Conservation (phyloP, 2,329 filamentous ascomycete genomes). For the Atkinsonella texensis region DNA sequence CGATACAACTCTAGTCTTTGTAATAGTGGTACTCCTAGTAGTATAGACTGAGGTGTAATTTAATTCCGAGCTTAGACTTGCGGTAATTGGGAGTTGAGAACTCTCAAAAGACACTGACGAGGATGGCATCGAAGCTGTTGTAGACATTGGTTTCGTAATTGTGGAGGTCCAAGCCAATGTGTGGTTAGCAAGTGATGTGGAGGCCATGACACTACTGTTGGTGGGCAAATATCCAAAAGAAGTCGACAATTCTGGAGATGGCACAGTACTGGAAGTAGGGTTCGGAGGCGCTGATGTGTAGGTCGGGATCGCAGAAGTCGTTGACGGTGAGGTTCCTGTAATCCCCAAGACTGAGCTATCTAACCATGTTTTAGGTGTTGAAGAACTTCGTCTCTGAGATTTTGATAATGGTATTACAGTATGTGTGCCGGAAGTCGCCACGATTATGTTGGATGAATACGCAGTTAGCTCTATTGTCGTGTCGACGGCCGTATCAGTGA, state of each 20-base stretch:
- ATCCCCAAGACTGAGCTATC: constrained; percentile 6
- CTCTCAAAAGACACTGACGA: background rate
- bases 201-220: background rate
- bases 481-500: background rate
- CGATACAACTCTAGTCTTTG: background rate
- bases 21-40: background rate
- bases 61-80: background rate
- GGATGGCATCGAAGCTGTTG: background rate
- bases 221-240: background rate
- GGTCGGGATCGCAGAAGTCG: background rate
- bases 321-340: background rate
- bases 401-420: background rate
- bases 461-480: background rate
- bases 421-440: background rate
- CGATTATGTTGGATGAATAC: background rate
- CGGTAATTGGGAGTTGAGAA: constrained; percentile 2
- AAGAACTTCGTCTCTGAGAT: background rate
- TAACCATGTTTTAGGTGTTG: background rate
- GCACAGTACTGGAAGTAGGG: background rate
- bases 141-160: background rate
- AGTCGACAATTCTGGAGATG: background rate
- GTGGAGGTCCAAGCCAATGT: background rate
- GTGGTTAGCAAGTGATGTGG: background rate
- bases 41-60: background rate
- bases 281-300: background rate